Conservation (phyloP, 345 rosid species). For the Eucalyptus victrix region DNA sequence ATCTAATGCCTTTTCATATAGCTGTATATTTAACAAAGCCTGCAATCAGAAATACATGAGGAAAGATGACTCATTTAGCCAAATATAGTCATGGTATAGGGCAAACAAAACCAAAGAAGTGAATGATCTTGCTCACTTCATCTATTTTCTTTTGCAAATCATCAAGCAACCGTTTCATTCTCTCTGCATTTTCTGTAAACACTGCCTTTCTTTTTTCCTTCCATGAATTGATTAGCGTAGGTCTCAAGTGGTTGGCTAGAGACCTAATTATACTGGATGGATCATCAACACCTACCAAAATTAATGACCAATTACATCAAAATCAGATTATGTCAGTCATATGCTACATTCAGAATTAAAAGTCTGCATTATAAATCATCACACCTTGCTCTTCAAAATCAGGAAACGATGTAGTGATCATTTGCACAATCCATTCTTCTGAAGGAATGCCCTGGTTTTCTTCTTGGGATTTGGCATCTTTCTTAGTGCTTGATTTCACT, state of each 20-base stretch:
- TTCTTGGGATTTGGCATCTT: conserved; percentile 50
- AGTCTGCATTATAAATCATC: neutral
- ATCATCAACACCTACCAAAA: conserved; percentile 55
- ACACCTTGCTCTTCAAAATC: conserved; percentile 88
- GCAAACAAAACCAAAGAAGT: neutral
- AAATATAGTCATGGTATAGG: neutral
- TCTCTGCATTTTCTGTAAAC: conserved; percentile 81
- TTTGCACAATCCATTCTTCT: conserved; percentile 69
- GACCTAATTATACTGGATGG: conserved; percentile 42
- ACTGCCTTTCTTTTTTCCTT: conserved; percentile 81
- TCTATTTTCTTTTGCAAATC: conserved; percentile 83
- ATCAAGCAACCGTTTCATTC: conserved; percentile 62
- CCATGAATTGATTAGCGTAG: conserved; percentile 61
- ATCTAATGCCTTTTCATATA: conserved; percentile 82
- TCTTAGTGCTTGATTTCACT: conserved; percentile 53
- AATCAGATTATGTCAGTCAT: neutral
- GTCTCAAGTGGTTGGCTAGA: conserved; percentile 60
- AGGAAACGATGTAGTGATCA: conserved; percentile 41
- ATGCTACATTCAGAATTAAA: neutral
- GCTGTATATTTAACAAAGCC: conserved; percentile 87
- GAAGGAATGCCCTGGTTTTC: conserved; percentile 48
- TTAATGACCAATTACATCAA: neutral
- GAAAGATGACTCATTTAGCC: neutral
- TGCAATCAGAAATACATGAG: conserved; percentile 13
- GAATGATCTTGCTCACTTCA: conserved; percentile 46